A percentile compares a stretch with the other conserved stretches of the same genome.
phyloP scores from a whole-genome alignment of 306 rosid species.

The Casuarina cunninghamiana region DNA sequence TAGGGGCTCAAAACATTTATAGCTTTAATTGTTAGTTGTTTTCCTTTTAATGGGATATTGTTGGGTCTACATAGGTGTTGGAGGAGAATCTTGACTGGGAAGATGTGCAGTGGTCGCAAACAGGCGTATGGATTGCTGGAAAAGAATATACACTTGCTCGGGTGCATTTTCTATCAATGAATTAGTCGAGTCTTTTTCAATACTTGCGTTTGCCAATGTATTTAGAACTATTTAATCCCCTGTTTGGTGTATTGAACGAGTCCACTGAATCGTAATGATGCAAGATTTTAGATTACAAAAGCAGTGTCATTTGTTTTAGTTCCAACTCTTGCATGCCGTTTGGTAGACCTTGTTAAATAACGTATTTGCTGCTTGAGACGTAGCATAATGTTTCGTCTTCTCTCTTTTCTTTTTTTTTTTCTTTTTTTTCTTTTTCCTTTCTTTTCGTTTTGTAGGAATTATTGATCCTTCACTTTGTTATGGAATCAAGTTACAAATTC shows the following conservation, averaged over 20 bases:
- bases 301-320: neutral
- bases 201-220: neutral
- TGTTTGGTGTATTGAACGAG: neutral
- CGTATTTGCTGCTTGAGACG: neutral
- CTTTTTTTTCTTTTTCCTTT: neutral
- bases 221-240: neutral
- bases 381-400: neutral
- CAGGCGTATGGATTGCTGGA: slow-evolving; percentile 94
- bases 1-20: too few relatives aligned
- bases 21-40: too few relatives aligned
- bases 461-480: neutral
- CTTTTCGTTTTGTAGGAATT: neutral
- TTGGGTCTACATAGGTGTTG: slow-evolving; percentile 54
- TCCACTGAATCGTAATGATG: neutral
- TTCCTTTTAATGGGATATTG: slow-evolving; percentile 2
- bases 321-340: neutral
- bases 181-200: slow-evolving; percentile 34
- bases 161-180: slow-evolving; percentile 82
- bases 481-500: neutral
- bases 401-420: neutral
- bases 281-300: neutral
- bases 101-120: slow-evolving; percentile 96
- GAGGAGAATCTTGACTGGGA: slow-evolving; percentile 97
- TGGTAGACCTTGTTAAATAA: neutral
- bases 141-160: slow-evolving; percentile 91